Conservation (phyloP, 2,329 filamentous ascomycete genomes). For the Pseudogymnoascus sp. region DNA sequence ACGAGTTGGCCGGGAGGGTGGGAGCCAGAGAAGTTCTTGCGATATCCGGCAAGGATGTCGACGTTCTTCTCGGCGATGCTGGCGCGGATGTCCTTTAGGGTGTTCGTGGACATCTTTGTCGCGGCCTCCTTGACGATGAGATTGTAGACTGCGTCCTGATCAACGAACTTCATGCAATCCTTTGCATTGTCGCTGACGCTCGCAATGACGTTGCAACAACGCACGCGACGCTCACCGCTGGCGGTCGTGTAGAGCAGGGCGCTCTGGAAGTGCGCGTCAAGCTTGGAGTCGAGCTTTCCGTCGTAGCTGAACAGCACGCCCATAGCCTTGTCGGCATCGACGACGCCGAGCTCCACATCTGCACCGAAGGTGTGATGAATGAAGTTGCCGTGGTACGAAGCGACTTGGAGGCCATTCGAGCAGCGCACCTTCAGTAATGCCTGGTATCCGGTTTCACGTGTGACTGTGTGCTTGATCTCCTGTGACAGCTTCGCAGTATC, state of each 20-base stretch:
- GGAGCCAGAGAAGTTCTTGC: slow-evolving; percentile 78
- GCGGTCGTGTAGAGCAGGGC: slow-evolving; percentile 92
- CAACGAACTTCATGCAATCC: slow-evolving; percentile 84
- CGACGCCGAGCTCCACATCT: slow-evolving; percentile 84
- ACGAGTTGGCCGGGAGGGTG: slow-evolving; percentile 90
- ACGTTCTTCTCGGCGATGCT: slow-evolving; percentile 84
- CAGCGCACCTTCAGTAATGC: slow-evolving; percentile 97
- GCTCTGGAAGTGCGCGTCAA: slow-evolving; percentile 96
- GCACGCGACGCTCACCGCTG: slow-evolving; percentile 76
- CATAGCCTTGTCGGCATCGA: slow-evolving; percentile 90
- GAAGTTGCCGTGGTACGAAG: slow-evolving; percentile 93
- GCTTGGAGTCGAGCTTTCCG: slow-evolving; percentile 91
- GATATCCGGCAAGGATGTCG: slow-evolving; percentile 83
- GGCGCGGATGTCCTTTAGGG: slow-evolving; percentile 76
- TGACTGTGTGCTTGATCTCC: slow-evolving; percentile 80
- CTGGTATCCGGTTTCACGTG: slow-evolving; percentile 87
- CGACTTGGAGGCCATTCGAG: slow-evolving; percentile 89
- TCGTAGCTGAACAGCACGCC: slow-evolving; percentile 90
- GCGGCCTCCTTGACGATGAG: slow-evolving; percentile 91
- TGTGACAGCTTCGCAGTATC: slow-evolving; percentile 76
- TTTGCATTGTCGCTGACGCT: slow-evolving; percentile 79
- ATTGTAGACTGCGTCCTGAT: slow-evolving; percentile 85
- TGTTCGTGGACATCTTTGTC: slow-evolving; percentile 66
- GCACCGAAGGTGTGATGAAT: slow-evolving; percentile 91
- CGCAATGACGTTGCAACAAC: slow-evolving; percentile 89